A percentile compares a stretch with the other conserved stretches of the same genome.
Evolutionary conservation across 2,329 filamentous ascomycete genomes (phyloP).

Genomic region (Alternaria arborescens): DNA sequence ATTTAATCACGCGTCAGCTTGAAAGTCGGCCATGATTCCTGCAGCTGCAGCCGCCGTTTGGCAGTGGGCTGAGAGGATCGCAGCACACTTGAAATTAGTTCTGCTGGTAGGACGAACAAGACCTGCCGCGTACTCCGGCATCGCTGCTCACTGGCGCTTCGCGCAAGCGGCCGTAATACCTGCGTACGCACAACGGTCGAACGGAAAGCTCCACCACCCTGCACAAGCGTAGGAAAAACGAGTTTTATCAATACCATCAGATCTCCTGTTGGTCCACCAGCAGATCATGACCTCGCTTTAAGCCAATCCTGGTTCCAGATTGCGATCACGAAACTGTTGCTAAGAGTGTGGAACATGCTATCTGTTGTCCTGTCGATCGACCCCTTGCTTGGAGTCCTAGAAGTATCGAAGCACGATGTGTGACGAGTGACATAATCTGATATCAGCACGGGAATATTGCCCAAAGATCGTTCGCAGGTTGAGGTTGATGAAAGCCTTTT

Average conservation of each 20-base stretch:
- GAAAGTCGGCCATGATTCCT: constrained; percentile 30
- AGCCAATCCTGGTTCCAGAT: background rate
- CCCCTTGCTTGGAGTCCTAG: background rate
- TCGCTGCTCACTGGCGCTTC: constrained; percentile 1
- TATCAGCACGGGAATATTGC: background rate
- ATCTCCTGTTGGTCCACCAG: background rate
- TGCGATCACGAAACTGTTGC: background rate
- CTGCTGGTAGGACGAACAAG: constrained; percentile 1
- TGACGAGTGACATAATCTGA: background rate
- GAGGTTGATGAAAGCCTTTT: background rate
- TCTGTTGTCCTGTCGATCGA: background rate
- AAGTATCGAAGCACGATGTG: background rate
- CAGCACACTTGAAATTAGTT: constrained; percentile 11
- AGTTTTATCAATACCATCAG: background rate
- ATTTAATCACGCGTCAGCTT: background rate
- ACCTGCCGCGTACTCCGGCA: constrained; percentile 1
- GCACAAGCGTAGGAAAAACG: background rate
- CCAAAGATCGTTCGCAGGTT: background rate
- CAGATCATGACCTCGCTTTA: background rate
- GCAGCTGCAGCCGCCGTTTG: constrained; percentile 29
- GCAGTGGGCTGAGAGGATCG: constrained; percentile 18
- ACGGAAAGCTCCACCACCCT: background rate
- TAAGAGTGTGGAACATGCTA: background rate
- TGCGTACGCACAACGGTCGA: background rate
- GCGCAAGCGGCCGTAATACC: background rate